A percentile compares a stretch with the other conserved stretches of the same genome.
Evolutionary conservation across 306 rosid genomes (phyloP).

Genomic region (Cicer pinnatifidum): DNA sequence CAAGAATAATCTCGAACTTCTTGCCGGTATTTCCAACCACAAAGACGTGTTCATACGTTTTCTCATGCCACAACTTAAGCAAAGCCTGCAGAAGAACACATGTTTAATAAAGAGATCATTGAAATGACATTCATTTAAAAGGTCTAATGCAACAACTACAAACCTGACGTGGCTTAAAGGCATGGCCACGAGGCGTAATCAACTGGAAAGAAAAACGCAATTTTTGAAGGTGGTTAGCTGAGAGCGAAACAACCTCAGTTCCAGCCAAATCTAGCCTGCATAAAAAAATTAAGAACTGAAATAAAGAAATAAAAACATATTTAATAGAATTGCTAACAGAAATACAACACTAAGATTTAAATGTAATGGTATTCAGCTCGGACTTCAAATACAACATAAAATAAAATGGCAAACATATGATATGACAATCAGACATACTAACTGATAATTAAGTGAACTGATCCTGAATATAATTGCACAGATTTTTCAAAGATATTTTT

Average conservation of each 20-base stretch:
- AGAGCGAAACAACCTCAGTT: slow-evolving; percentile 60
- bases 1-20: slow-evolving; percentile 84
- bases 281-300: slow-evolving; percentile 18
- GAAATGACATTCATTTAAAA: slow-evolving; percentile 39
- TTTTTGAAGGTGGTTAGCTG: slow-evolving; percentile 97
- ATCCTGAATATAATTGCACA: slow-evolving; percentile 14
- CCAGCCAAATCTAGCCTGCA: slow-evolving; percentile 86
- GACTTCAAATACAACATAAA: slow-evolving; percentile 5
- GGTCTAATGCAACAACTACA: slow-evolving; percentile 42
- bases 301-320: slow-evolving; percentile 38
- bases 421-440: not conserved
- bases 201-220: slow-evolving; percentile 76
- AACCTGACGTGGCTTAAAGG: slow-evolving; percentile 93
- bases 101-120: slow-evolving; percentile 47
- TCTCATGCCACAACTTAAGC: slow-evolving; percentile 84
- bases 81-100: slow-evolving; percentile 72
- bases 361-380: slow-evolving; percentile 24
- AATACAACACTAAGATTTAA: slow-evolving; percentile 19
- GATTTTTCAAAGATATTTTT: slow-evolving; percentile 8
- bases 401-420: slow-evolving; percentile 39
- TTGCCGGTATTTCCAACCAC: slow-evolving; percentile 76
- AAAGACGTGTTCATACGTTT: slow-evolving; percentile 81
- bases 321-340: slow-evolving; percentile 13
- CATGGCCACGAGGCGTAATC: slow-evolving; percentile 69
- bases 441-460: slow-evolving; percentile 20